Base-by-base conservation (phyloP, 2,329 filamentous ascomycete species). In the Tolypocladium pustulatum region DNA sequence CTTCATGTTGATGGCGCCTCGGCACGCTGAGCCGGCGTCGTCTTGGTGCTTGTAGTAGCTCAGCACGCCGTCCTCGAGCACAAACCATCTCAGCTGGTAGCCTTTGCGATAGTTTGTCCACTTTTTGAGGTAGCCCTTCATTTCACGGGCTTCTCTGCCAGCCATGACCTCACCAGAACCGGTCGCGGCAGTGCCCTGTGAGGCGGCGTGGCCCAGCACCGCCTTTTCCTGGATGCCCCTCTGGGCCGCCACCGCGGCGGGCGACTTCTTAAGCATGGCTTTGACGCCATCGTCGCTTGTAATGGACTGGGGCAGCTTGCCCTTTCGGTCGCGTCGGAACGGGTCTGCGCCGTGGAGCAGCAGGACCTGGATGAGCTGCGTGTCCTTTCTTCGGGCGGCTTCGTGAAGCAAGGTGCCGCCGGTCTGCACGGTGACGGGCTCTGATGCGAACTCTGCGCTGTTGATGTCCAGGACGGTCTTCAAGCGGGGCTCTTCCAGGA, bases 1-100 rank as follows among this genome's bases (percentile, higher is more conserved):
- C 61, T 88, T 89, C 92, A 99, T 99, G 72, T 97, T 97, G 75
- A 99, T 99, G 57, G 94, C 94, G 60, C 94, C 94, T 62, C 94
- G 91, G 71, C 94, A 99, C 58, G 94, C 94, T 57, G 91, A 96
- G 30, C 92, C 94, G 37, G 91, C 90, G 71, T 99, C 94, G 70
- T 99, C 94, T 75, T 99, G 94, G 72, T 97, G 91, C 75, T 99
- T 99, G 78, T 97, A 99, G 76, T 99, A 99, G 73, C 94, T 97
- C 64, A 99, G 75, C 15, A 99, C 93, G 15, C 94, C 94, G 70
- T 99, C 94, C 71, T 99, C 94, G 10, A 99, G 83, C 17, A 97
- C 94, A 70, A 99, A 99, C 92, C 93, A 99, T 61, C 94, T 83
- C 63, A 99, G 74, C 75, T 99, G 96, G 76, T 97, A 99, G 10